These are phyloP conservation scores for Sporisorium iseilematis-ciliati DNA, from an alignment of 1,284 basidiomycete genomes.

Conservation along the genomic window DNA sequence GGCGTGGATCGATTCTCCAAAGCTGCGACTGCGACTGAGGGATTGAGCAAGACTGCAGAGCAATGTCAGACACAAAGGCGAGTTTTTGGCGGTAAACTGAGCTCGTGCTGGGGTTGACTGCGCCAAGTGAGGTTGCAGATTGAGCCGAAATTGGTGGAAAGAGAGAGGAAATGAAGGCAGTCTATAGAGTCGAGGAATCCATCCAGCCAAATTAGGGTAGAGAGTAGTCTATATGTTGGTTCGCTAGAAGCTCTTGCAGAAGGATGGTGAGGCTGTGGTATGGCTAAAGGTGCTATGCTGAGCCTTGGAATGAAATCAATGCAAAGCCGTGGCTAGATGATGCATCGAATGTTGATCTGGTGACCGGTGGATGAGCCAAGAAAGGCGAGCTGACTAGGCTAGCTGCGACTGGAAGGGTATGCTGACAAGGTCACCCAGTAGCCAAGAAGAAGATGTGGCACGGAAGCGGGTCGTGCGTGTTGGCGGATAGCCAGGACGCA, in stretches of 20 bases:
- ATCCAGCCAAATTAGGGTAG: slow-evolving; percentile 14
- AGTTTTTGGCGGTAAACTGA: not conserved
- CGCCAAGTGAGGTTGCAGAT: not conserved
- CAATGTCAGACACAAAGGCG: not conserved
- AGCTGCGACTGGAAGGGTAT: no score
- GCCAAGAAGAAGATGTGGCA: no score
- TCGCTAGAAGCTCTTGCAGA: not conserved
- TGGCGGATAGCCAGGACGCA: no score
- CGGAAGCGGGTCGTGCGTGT: no score
- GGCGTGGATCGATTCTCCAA: not conserved
- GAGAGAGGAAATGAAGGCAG: not conserved
- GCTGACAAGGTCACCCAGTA: no score
- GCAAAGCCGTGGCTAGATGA: not conserved
- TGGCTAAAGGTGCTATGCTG: slow-evolving; percentile 6
- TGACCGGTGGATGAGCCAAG: no score
- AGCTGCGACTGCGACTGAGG: not conserved
- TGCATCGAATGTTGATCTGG: slow-evolving; percentile 1
- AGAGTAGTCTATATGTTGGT: not conserved
- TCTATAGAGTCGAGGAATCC: slow-evolving; percentile 18
- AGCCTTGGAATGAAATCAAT: not conserved
- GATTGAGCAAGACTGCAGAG: not conserved
- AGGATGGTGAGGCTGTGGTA: not conserved
- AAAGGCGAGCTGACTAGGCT: no score
- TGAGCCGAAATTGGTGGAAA: not conserved
- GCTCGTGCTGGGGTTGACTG: not conserved